Percentiles rank a stretch among this genome's conserved stretches.
Evolutionary conservation across 2,329 filamentous ascomycete genomes (phyloP).

Genomic region (Aspergillus oerlinghausenensis): DNA sequence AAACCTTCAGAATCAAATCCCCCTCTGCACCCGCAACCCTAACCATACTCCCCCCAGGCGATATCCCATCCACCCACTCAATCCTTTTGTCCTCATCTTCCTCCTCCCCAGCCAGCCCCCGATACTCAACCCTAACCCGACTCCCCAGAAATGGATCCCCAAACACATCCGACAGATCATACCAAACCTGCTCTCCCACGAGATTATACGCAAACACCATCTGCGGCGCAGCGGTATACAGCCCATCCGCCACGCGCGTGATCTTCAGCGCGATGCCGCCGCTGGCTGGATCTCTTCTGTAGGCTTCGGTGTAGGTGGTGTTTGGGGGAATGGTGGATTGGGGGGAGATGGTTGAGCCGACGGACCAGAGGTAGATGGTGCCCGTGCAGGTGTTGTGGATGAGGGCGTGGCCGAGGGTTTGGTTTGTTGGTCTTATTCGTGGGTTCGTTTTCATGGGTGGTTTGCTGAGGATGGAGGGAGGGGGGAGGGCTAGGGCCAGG

Average conservation of each 20-base stretch:
- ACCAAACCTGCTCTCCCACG: constrained; percentile 30
- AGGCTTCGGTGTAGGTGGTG: constrained; percentile 31
- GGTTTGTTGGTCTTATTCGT: background rate
- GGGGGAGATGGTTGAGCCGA: constrained; percentile 23
- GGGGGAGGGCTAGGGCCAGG: background rate
- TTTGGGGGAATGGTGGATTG: constrained; percentile 20
- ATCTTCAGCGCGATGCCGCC: constrained; percentile 44
- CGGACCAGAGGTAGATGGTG: constrained; percentile 37
- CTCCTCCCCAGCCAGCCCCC: too few species aligned
- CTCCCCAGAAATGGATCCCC: constrained; percentile 39
- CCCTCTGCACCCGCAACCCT: constrained; percentile 14
- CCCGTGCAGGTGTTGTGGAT: constrained; percentile 31
- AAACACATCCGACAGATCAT: constrained; percentile 43
- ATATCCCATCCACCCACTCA: constrained; percentile 29
- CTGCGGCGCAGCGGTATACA: constrained; percentile 32
- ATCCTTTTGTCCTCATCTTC: constrained; percentile 20
- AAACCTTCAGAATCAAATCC: constrained; percentile 26
- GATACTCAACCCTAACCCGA: constrained; percentile 15
- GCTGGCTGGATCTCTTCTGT: constrained; percentile 27
- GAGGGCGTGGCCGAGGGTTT: constrained; percentile 27
- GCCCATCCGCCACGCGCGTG: constrained; percentile 29
- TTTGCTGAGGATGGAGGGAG: too few species aligned
- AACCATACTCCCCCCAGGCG: constrained; percentile 29
- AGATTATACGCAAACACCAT: constrained; percentile 42
- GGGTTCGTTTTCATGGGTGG: background rate